Base-by-base conservation (phyloP, 225 moss, liverwort and hornwort genomes). In the Physcomitrellopsis africana region DNA sequence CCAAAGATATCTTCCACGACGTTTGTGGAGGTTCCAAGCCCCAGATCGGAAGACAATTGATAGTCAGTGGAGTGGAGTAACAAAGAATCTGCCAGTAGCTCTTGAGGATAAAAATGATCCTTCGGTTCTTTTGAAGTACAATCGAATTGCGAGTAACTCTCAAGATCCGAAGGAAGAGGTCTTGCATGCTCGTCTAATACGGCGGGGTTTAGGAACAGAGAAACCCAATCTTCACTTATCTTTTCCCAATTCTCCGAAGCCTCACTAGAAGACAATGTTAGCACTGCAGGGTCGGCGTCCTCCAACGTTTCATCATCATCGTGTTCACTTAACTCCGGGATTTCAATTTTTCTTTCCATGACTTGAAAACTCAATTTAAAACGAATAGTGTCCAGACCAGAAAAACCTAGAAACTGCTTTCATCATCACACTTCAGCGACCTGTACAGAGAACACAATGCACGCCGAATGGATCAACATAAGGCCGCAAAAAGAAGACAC, bases 161-260 rank as follows among this genome's bases (percentile, higher is more conserved):
- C 84, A 61, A 80, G 23, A 61, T 77, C 42, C 26, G 15, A 57
- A 2, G 75, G 54, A 6, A 70, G 67, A 77, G 81, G 59, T 65
- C 79, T 75, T 17, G 83, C 59, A 9, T 72, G 67, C 22, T 85
- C 79, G 59, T 81, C 81, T 49, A 80, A 43, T 20, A 83, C 45
- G 55, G 67, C 56, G 1, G 76, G 63, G 48, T 92, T 81, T 48
- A 89, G 66, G 67, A 84, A 89, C 0, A 92, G 54, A 11, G 91
- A 83, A 73, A 89, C 89, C 91, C 91, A 92, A 69, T 92, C 89
- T 23, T 92, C 89, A 44, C 89, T 87, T 45, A 92, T 79, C 11
- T 89, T 89, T 53, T 85, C 85, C 77, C 82, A 80, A 49, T 88
- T 78, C 20, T 88, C 76, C 0, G 72, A 76, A 15, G 51, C 67